Base-by-base conservation (phyloP, 805 yeast genomes). In the Candida golubevii region DNA sequence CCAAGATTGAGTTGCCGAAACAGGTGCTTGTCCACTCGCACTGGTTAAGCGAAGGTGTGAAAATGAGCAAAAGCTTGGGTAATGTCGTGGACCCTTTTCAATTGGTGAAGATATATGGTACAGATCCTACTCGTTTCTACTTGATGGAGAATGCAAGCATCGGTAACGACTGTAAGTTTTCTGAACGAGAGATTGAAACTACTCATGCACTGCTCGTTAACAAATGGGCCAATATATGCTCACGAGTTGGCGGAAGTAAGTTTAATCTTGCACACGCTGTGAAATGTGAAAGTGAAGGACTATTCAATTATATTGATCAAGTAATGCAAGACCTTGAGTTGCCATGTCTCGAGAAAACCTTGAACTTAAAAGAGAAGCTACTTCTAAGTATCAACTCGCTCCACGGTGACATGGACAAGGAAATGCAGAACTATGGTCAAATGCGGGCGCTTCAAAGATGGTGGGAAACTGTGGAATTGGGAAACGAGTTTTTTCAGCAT, bases 31-130 rank as follows among this genome's bases (percentile, higher is more conserved):
- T 93, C 2, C 99, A 93, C 67, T 83, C 95, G 6, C 99, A 93
- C 62, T 93, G 98, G 98, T 70, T 90, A 18, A 78, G 85, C 62
- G 84, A 82, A 30, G 98, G 98, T 0, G 69, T 80, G 36, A 93
- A 93, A 60, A 93, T 93, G 99, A 86, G 96, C 40, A 93, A 93
- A 57, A 83, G 95, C 45, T 67, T 82, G 43, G 97, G 97, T 0
- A 93, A 93, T 59, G 97, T 91, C 8, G 95, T 91, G 6, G 97
- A 93, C 57, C 99, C 99, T 0, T 59, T 85, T 14, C 77, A 68
- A n/a, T 72, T 83, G 28, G 69, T 79, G 4, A 70, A 77, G 0
- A 61, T 71, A 35, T 87, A 85, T 55, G 96, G 89, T 0, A 62
- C 73, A n/a, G 93, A 86, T 61, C 65, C 86, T 0, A 65, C 89